Evolutionary conservation across 148 eudicot genomes (phyloP), one percentile per base, ranked within the genome.

Genomic region (Heliosperma pusillum): DNA sequence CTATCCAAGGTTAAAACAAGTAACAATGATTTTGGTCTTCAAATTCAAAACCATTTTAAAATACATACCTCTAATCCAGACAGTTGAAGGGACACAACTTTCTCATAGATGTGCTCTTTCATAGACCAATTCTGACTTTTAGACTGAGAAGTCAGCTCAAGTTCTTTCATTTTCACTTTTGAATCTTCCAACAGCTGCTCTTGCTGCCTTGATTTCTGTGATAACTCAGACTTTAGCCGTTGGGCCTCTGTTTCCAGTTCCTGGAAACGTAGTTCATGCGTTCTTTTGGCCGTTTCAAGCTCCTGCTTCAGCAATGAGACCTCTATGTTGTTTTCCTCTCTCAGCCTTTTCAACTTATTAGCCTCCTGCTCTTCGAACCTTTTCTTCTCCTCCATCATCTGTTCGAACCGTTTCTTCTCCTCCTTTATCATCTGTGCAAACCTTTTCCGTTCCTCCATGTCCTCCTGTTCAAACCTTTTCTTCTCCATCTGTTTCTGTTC

Each of bases 1-100:
- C 22, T 68, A 66, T 58, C 53, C 61, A 61, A 10, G 45, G 44
- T 80, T 68, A 69, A n/a, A 24, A 70, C 62, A 74, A 57, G 55
- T 72, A 70, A 53, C 26, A 61, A 45, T 47, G 52, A 55, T 21
- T 78, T 63, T 61, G 25, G 62, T 70, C 11, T 64, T 72, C 25
- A 26, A 36, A 53, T 72, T 33, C 25, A 55, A 72, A 80, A 76
- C 52, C 55, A 21, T 26, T 21, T 63, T 44, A 17, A 58, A 72
- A 73, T 67, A 45, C 83, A 66, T 79, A 95, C 98, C 85, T 70
- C 79, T 77, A 95, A 72, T 72, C 93, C 92, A 74, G 88, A 81
- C 80, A 81, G 82, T 76, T 92, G 97, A 45, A 80, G 79, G 21
- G 87, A 85, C 74, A 91, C 84, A 69, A 88, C 83, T 56, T 73